A percentile compares a stretch with the other conserved stretches of the same genome.
Evolutionary conservation across 2,329 filamentous ascomycete genomes (phyloP).

Genomic region (Talaromyces sp.): DNA sequence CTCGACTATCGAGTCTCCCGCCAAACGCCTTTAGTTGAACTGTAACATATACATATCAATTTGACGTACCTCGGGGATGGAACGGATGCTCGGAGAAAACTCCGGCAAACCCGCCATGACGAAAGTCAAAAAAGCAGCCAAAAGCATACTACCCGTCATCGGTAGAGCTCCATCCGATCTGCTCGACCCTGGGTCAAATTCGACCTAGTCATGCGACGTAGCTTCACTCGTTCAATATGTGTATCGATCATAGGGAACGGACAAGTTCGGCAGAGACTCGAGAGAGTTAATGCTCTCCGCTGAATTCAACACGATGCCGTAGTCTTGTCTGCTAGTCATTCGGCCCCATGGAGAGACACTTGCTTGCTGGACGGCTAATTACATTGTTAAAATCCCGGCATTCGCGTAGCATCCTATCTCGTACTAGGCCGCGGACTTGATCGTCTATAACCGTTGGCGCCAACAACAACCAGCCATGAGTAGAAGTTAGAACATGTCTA

Average conservation of each 20-base stretch:
- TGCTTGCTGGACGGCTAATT: background rate
- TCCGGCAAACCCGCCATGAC: background rate
- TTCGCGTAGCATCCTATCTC: background rate
- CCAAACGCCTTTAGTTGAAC: background rate
- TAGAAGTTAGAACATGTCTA: background rate
- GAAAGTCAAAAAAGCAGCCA: background rate
- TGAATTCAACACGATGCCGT: background rate
- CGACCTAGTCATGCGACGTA: background rate
- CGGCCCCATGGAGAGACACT: background rate
- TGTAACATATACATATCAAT: background rate
- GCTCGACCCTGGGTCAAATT: background rate
- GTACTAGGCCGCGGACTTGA: background rate
- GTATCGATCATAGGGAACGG: background rate
- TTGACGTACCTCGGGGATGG: background rate
- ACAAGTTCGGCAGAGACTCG: background rate
- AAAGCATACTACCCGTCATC: background rate
- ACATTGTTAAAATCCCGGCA: background rate
- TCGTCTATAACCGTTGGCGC: background rate
- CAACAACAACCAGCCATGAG: background rate
- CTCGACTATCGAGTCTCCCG: background rate
- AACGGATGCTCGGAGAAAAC: background rate
- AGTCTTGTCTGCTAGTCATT: background rate
- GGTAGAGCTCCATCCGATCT: background rate
- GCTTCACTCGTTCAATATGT: background rate
- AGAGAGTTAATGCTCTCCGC: background rate